Percentiles rank a stretch among this genome's conserved stretches.
phyloP scores from a whole-genome alignment of 2,329 filamentous ascomycete species.

The Colletotrichum scovillei region DNA sequence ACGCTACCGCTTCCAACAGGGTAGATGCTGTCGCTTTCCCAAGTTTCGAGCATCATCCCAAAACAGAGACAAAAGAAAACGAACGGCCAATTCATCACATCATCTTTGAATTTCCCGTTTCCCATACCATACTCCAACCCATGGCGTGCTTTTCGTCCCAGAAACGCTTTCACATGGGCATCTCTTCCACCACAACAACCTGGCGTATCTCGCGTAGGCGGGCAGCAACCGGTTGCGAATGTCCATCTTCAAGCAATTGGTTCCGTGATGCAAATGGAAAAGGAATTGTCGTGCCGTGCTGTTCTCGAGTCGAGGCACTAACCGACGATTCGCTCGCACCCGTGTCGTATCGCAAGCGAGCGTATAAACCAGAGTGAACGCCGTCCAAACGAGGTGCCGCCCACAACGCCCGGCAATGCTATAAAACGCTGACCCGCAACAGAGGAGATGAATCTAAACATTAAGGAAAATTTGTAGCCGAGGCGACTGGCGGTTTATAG shows the following conservation, averaged over 20 bases:
- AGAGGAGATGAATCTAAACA: constrained; percentile 37
- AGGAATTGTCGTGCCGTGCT: background rate
- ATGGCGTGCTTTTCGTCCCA: constrained; percentile 13
- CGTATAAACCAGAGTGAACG: constrained; percentile 37
- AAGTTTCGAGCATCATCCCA: constrained; percentile 4
- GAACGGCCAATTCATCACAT: constrained; percentile 31
- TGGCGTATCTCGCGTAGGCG: constrained; percentile 17
- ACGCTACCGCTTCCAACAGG: constrained; percentile 1
- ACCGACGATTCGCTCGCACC: constrained; percentile 21
- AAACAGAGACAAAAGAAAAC: background rate
- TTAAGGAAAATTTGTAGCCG: constrained; percentile 13
- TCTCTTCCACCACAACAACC: background rate
- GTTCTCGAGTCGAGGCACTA: constrained; percentile 6
- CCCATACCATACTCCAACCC: constrained; percentile 22
- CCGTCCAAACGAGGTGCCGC: constrained; percentile 36
- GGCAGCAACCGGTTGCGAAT: constrained; percentile 24
- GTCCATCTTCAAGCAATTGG: constrained; percentile 12
- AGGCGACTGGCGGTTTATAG: constrained; percentile 64
- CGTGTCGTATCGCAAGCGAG: constrained; percentile 27
- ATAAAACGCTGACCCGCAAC: constrained; percentile 36
- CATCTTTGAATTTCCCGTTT: constrained; percentile 22
- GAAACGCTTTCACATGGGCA: background rate
- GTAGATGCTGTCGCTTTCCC: constrained; percentile 2
- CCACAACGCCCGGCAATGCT: constrained; percentile 39
- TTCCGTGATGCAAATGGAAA: constrained; percentile 18